Evolutionary conservation across 208 protist genomes (phyloP).

Genomic region (Crithidia thermophila): DNA sequence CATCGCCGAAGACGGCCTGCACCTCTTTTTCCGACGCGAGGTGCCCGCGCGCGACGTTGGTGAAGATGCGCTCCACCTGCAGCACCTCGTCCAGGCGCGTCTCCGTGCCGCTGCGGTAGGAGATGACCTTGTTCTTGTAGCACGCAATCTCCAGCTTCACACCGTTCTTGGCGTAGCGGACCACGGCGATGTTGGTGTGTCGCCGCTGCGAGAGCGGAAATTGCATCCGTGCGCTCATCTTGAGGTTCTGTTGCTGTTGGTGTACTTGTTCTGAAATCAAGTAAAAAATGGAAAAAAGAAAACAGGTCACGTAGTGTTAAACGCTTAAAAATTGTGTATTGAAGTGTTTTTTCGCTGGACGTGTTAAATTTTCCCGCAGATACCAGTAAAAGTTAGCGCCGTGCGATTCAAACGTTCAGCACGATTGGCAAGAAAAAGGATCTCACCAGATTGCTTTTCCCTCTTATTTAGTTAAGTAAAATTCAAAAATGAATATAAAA

Average conservation of each 20-base stretch:
- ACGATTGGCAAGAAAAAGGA: no score
- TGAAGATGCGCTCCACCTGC: slow-evolving; percentile 91
- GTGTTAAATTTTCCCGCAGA: no score
- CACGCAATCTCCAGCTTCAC: slow-evolving; percentile 89
- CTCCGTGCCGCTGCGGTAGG: slow-evolving; percentile 85
- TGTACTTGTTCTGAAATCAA: not conserved
- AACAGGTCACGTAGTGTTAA: slow-evolving; percentile 15
- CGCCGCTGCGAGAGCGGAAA: slow-evolving; percentile 87
- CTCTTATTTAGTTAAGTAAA: no score
- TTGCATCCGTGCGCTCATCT: slow-evolving; percentile 89
- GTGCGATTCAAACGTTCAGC: no score
- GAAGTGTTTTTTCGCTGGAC: no score
- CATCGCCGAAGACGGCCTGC: slow-evolving; percentile 56
- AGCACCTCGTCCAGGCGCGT: slow-evolving; percentile 89
- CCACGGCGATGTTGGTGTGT: slow-evolving; percentile 90
- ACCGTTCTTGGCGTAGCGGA: slow-evolving; percentile 83
- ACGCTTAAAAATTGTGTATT: slow-evolving; percentile 5
- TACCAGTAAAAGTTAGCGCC: no score
- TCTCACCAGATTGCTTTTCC: no score
- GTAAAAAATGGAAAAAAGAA: slow-evolving; percentile 19
- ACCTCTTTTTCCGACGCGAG: slow-evolving; percentile 88
- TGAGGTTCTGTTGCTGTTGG: not conserved
- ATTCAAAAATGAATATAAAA: no score
- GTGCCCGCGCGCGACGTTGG: slow-evolving; percentile 81
- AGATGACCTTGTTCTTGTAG: slow-evolving; percentile 94